Evolutionary conservation across 169 alveolate genomes (phyloP), one percentile per base, ranked within the genome.

Genomic region (Blepharisma undulans): DNA sequence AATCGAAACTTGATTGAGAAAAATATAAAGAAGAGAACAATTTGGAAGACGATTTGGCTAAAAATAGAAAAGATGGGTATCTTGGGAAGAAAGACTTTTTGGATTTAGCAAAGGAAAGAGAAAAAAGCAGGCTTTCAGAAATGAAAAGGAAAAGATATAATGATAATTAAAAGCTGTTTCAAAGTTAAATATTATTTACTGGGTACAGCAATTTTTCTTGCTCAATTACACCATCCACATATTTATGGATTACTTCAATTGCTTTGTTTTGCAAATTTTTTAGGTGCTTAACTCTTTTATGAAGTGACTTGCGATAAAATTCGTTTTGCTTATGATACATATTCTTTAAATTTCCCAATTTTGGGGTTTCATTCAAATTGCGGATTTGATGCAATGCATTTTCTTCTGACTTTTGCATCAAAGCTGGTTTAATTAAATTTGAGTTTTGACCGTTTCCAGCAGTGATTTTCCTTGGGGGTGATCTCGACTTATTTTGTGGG

Each of bases 21-120:
- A 91, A 91, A n/a, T 91, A 91, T 60, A 91, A 90, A 25, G 90
- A 91, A 32, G 90, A 91, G 71, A 80, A 91, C 18, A 90, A 85
- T 34, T 22, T 93, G 5, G 93, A 93, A 59, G 92, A 88, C 34
- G 90, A 87, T 25, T 78, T 93, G 4, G 92, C 88, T 14, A 76
- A 88, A 48, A 93, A 93, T 66, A 32, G 95, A 34, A 93, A 93
- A 34, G 94, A 88, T 84, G 95, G 95, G 0, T 91, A 72, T 66
- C 32, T 93, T 22, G 93, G 72, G 10, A 93, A 91, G 72, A 66
- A 76, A 71, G 84, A 92, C 77, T 93, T 93, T 61, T 76, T 93
- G 4, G 76, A 25, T 19, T 19, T 21, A 7, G 22, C 89, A 21
- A 82, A 82, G 36, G 77, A 82, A 30, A 32, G 76, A 82, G 89